Evolutionary conservation across 1,284 basidiomycete genomes (phyloP), one percentile per base, ranked within the genome.

Genomic region (Papiliotrema nemorosa): DNA sequence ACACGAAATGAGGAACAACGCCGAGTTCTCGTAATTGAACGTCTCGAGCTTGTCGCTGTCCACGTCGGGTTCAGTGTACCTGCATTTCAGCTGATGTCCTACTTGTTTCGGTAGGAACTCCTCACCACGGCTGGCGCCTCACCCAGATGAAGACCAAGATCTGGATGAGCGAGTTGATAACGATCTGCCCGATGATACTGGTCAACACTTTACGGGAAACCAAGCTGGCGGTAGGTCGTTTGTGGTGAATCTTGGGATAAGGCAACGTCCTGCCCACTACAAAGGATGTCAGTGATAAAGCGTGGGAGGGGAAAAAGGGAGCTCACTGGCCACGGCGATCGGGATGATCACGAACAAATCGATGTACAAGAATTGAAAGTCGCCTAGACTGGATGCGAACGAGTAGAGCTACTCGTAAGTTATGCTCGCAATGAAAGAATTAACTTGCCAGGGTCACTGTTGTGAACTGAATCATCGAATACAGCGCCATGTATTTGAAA

Each of bases 291-390:
- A 26, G 21, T 18, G 4, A n/a, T 18, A 2, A 21, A 1, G 16
- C 44, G 14, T 49, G 50, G 10, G 1, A 10, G 5, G 14, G 21
- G 9, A 27, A 34, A 22, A 31, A 21, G 10, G 27, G 14, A 2
- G 77, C 88, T 76, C 68, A 93, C 90, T 97, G 36, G 91, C 86
- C 49, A 98, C 86, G 36, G 94, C 94, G 50, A 97, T 83, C 1
- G 94, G 94, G 44, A 97, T 90, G 65, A 97, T 97, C 75, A 97
- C 90, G 76, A 94, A 92, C 40, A 98, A 79, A 76, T 98, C 94
- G 62, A 98, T 97, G 76, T 97, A 97, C 26, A 98, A 78, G 75
- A 98, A 75, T 83, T 97, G 88, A 74, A 97, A 96, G 72, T 99
- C 96, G 46, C 93, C 93, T 39, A 99, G 77, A 38, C 90, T 93